Conservation (phyloP, 768 basidiomycete species). For the Trametes meyenii region DNA sequence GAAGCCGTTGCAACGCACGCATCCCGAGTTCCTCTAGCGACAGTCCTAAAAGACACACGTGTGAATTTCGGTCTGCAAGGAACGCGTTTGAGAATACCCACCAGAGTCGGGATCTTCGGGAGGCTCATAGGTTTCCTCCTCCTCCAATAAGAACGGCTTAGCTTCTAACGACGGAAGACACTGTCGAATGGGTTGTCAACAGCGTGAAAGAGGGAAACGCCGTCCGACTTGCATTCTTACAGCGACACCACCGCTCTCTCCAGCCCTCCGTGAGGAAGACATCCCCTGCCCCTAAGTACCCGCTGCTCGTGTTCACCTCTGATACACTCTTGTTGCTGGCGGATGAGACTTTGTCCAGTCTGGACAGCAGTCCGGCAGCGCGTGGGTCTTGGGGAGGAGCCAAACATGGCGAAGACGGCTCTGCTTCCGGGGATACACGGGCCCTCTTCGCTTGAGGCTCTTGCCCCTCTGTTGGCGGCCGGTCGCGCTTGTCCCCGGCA, state of each 20-base stretch:
- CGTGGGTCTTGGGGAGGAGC: conserved; percentile 52
- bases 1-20: conserved; percentile 72
- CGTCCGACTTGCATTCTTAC: conserved; percentile 51
- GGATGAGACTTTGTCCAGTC: not conserved
- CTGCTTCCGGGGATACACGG: conserved; percentile 45
- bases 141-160: conserved; percentile 65
- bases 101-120: conserved; percentile 88
- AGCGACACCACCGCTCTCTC: conserved; percentile 80
- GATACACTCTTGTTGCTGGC: conserved; percentile 21
- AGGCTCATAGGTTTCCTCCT: conserved; percentile 84
- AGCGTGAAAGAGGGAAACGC: not conserved
- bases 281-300: conserved; percentile 62
- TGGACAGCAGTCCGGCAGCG: not conserved
- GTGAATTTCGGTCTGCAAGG: not conserved
- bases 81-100: conserved; percentile 27
- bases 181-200: conserved; percentile 37
- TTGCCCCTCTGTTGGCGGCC: conserved; percentile 35
- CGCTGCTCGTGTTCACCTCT: conserved; percentile 7
- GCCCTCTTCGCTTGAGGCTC: conserved; percentile 46
- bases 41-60: conserved; percentile 48
- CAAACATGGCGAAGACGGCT: conserved; percentile 45
- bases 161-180: conserved; percentile 59
- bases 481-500: conserved; percentile 47
- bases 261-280: conserved; percentile 76
- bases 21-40: conserved; percentile 84